Conservation (phyloP, 148 eudicot species). For the Rhododendron mucronatum region DNA sequence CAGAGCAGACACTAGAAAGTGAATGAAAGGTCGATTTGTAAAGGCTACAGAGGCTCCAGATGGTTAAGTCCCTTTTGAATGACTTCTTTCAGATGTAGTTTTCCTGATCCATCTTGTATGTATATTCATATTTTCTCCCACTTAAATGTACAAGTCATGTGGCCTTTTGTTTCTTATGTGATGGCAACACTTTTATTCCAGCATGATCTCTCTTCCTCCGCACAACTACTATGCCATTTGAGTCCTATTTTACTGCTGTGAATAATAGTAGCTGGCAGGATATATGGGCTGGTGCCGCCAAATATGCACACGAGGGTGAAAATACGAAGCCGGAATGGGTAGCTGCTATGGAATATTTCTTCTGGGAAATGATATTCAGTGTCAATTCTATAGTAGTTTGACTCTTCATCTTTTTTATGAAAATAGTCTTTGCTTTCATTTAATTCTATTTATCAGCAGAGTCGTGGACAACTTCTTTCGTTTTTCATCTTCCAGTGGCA, state of each 20-base stretch:
- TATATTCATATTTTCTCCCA: conserved; percentile 21
- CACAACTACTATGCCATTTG: neutral
- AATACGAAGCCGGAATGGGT: neutral
- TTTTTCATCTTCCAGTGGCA: neutral
- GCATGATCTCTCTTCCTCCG: neutral
- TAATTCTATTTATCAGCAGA: neutral
- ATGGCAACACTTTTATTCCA: neutral
- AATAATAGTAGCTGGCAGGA: neutral
- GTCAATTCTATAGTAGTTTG: neutral
- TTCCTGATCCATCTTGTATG: conserved; percentile 13
- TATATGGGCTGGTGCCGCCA: neutral
- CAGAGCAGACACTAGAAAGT: conserved; percentile 91
- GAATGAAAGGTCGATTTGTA: conserved; percentile 95
- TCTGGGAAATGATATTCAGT: neutral
- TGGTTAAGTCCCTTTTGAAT: conserved; percentile 18
- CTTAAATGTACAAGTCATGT: conserved; percentile 13
- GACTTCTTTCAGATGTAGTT: neutral
- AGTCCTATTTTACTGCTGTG: neutral
- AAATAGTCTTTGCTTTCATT: neutral
- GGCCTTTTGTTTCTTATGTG: neutral
- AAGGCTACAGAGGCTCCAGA: conserved; percentile 57
- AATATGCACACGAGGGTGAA: neutral
- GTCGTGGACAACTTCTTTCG: neutral
- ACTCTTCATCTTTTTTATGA: neutral
- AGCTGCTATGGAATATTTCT: neutral